phyloP scores from a whole-genome alignment of 805 yeast genomes.

The Lachancea meyersii region DNA sequence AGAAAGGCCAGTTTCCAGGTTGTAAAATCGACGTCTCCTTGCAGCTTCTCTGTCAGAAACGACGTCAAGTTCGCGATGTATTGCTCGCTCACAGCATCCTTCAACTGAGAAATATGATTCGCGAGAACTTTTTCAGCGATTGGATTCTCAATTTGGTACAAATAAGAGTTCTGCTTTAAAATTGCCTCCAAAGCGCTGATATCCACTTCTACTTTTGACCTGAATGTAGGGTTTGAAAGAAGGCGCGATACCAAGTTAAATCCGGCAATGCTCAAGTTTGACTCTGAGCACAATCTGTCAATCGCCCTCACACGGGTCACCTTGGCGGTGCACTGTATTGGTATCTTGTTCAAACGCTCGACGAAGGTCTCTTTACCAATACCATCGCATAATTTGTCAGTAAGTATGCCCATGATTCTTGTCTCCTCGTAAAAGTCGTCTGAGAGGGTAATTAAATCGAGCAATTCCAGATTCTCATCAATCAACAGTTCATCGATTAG shows the following conservation, averaged over 20 bases:
- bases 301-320: conserved; percentile 26
- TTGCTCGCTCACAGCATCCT: conserved; percentile 23
- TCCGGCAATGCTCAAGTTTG: conserved; percentile 7
- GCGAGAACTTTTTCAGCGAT: conserved; percentile 38
- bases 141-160: conserved; percentile 11
- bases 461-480: conserved; percentile 14
- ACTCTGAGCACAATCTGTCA: conserved; percentile 19
- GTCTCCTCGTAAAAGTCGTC: conserved; percentile 45
- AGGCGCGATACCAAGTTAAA: conserved; percentile 35
- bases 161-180: conserved; percentile 10
- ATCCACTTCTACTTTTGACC: conserved; percentile 45
- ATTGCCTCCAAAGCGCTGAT: conserved; percentile 20
- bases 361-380: conserved; percentile 5
- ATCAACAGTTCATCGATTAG: conserved; percentile 32
- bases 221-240: conserved; percentile 47
- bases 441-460: conserved; percentile 30
- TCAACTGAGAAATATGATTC: conserved; percentile 37
- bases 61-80: conserved; percentile 11
- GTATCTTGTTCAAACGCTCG: conserved; percentile 31
- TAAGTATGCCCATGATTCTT: conserved; percentile 32
- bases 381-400: conserved; percentile 18
- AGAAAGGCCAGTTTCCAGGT: conserved; percentile 3
- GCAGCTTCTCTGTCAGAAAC: background rate
- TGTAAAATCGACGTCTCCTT: background rate
- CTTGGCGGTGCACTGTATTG: conserved; percentile 45